Evolutionary conservation across 2,329 filamentous ascomycete species (phyloP).

Genomic region (Harringtonia aguacate): DNA sequence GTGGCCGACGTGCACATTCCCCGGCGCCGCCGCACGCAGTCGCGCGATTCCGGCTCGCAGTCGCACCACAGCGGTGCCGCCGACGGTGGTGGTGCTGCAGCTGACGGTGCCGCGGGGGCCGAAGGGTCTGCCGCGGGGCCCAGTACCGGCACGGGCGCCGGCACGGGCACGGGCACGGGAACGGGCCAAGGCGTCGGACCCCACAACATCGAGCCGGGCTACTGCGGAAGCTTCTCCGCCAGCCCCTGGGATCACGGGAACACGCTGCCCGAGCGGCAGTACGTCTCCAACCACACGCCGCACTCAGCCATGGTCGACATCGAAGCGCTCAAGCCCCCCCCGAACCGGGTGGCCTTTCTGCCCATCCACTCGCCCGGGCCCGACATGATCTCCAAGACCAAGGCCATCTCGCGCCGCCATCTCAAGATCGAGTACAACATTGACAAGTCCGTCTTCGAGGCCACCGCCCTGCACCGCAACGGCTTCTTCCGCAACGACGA

Average conservation of each 20-base stretch:
- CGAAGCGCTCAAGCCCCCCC: slow-evolving; percentile 47
- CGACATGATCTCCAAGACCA: slow-evolving; percentile 51
- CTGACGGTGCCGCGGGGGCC: background rate
- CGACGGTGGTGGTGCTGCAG: background rate
- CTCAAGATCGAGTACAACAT: slow-evolving; percentile 62
- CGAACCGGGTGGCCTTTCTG: slow-evolving; percentile 53
- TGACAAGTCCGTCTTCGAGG: slow-evolving; percentile 52
- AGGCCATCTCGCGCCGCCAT: slow-evolving; percentile 64
- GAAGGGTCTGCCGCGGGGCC: too few relatives aligned
- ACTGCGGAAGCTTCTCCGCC: slow-evolving; percentile 18
- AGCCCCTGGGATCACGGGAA: slow-evolving; percentile 4
- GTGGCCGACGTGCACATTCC: slow-evolving; percentile 35
- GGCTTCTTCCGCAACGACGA: slow-evolving; percentile 58
- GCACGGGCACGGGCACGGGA: slow-evolving; percentile 18
- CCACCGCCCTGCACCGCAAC: slow-evolving; percentile 50
- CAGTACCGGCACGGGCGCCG: background rate
- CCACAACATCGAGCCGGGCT: slow-evolving; percentile 12
- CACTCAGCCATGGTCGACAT: slow-evolving; percentile 50
- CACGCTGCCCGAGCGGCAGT: slow-evolving; percentile 41
- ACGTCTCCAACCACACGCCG: slow-evolving; percentile 44
- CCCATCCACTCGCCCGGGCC: slow-evolving; percentile 61
- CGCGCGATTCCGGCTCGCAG: background rate
- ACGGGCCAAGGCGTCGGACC: too few relatives aligned
- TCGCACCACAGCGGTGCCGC: background rate
- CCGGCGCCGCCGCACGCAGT: slow-evolving; percentile 32